Evolutionary conservation across 108 stramenopile species (phyloP), one percentile per base, ranked within the genome.

Genomic region (Nitzschia inconspicua): DNA sequence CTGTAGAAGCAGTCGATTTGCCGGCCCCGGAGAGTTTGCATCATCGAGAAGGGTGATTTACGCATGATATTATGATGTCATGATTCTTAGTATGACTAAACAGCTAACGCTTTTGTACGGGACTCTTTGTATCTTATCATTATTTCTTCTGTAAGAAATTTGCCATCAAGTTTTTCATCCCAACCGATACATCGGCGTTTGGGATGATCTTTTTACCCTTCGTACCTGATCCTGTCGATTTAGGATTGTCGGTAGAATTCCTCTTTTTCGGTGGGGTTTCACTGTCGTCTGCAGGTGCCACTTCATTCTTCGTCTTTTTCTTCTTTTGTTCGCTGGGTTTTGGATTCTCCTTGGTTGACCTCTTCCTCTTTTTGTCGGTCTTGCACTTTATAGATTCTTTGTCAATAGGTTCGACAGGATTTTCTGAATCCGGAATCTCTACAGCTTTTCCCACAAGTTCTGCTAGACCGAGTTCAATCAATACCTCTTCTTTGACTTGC

Each of bases 401-500:
- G n/a, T n/a, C n/a, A n/a, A n/a, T n/a, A n/a, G n/a, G n/a, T n/a
- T n/a, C n/a, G n/a, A n/a, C n/a, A n/a, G n/a, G n/a, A n/a, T n/a
- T n/a, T n/a, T n/a, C n/a, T n/a, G n/a, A n/a, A n/a, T n/a, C n/a
- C n/a, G n/a, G n/a, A n/a, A n/a, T n/a, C n/a, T n/a, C n/a, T n/a
- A n/a, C n/a, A n/a, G n/a, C 4, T 66, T 58, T 61, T 70, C 60
- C 68, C 60, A 70, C 13, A 13, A 66, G 20, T 4, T 73, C 73
- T 18, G 54, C 54, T 26, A 91, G 63, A 28, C 53, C 72, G 18
- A 88, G 73, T 14, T 78, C 55, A 14, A 64, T 48, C 40, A 86
- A 66, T 24, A 85, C 69, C 29, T 79, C 77, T 13, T 57, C 26
- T 53, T 93, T 89, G 26, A 93, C 91, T 59, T 79, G 79, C 91